Conservation (phyloP, 2,329 filamentous ascomycete species). For the Chalaropsis ovoidea region DNA sequence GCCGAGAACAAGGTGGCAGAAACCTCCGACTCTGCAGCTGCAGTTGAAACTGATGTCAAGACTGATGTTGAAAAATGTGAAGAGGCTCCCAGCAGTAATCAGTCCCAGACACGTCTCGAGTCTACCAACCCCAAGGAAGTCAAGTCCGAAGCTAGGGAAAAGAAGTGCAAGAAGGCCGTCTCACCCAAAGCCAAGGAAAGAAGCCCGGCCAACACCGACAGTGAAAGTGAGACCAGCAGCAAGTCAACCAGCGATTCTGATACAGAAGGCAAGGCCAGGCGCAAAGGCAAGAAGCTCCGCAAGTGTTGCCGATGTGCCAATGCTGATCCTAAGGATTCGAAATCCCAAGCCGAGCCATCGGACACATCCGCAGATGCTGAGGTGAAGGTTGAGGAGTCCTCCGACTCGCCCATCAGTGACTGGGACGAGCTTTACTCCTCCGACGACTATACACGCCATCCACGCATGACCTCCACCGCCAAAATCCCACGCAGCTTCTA, state of each 20-base stretch:
- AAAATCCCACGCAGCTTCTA: conserved; percentile 33
- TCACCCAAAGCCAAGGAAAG: not conserved
- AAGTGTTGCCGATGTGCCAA: not conserved
- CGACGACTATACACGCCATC: conserved; percentile 48
- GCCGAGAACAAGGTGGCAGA: conserved; percentile 25
- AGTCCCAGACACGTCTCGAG: not conserved
- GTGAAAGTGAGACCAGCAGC: not conserved
- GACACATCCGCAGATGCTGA: not conserved
- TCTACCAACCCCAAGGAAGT: conserved; percentile 24
- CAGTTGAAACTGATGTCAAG: conserved; percentile 19
- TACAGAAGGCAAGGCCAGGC: not conserved
- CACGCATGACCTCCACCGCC: conserved; percentile 34
- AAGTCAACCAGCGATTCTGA: conserved; percentile 12
- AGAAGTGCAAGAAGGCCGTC: not conserved
- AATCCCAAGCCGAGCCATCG: not conserved
- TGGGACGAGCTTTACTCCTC: conserved; percentile 50
- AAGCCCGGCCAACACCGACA: not conserved
- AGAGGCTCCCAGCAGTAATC: not conserved
- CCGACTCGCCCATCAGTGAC: conserved; percentile 50
- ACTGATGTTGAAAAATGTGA: conserved; percentile 14
- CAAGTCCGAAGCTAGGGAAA: conserved; percentile 7
- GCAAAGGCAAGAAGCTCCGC: not conserved
- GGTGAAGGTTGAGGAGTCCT: conserved; percentile 39
- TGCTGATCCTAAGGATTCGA: not conserved
- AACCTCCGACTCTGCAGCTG: conserved; percentile 17